phyloP scores from a whole-genome alignment of 164 flowering plant species.

The Saururus chinensis region DNA sequence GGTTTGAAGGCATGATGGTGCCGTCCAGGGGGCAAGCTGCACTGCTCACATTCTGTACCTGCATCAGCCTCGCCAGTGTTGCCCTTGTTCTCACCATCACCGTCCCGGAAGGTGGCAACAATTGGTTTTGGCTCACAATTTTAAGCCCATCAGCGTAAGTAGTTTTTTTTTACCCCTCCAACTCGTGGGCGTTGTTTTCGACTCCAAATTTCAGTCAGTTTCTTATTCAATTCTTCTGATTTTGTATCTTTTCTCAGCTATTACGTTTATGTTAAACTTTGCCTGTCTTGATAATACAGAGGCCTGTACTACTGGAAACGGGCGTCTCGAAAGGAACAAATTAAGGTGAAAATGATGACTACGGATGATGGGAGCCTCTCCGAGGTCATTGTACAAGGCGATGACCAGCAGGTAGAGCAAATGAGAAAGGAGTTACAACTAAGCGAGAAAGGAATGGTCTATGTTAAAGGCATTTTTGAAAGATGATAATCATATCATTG shows the following conservation, averaged over 20 bases:
- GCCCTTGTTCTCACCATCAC: slow-evolving; percentile 93
- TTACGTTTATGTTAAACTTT: neutral
- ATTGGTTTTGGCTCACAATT: slow-evolving; percentile 71
- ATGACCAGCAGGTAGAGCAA: slow-evolving; percentile 80
- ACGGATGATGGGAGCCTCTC: slow-evolving; percentile 60
- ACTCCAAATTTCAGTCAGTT: too few species aligned
- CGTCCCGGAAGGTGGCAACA: slow-evolving; percentile 71
- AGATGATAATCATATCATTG: slow-evolving; percentile 16
- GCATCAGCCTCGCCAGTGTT: slow-evolving; percentile 84
- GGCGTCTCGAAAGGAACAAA: slow-evolving; percentile 90
- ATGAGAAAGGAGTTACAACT: slow-evolving; percentile 85
- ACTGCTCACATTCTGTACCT: slow-evolving; percentile 87
- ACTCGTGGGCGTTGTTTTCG: neutral
- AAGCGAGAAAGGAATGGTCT: slow-evolving; percentile 92
- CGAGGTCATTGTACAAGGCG: slow-evolving; percentile 87
- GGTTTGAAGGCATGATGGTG: slow-evolving; percentile 93
- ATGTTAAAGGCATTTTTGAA: slow-evolving; percentile 91
- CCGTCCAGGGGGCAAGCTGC: slow-evolving; percentile 95
- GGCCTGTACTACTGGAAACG: slow-evolving; percentile 82
- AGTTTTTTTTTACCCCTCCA: neutral
- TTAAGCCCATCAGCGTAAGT: slow-evolving; percentile 92
- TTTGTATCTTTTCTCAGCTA: too few species aligned
- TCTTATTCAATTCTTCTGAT: too few species aligned
- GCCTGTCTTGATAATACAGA: slow-evolving; percentile 23
- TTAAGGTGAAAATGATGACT: slow-evolving; percentile 74